Conservation (phyloP, 305 asterid species). For the Fraxinus angustifolia region DNA sequence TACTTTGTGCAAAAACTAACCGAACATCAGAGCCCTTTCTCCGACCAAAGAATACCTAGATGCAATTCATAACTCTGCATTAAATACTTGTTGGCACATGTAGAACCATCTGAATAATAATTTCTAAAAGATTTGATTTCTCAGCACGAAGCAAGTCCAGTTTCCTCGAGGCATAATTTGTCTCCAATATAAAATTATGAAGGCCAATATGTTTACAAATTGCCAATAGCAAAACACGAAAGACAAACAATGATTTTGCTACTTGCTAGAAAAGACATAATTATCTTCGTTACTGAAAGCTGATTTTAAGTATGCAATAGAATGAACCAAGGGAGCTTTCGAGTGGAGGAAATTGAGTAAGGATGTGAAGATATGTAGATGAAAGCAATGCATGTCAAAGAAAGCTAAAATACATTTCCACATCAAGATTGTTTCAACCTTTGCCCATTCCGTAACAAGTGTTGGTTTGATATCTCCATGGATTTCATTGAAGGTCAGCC, state of each 20-base stretch:
- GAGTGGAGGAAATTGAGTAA: background rate
- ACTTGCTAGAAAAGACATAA: background rate
- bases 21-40: constrained; percentile 27
- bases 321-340: background rate
- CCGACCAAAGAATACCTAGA: constrained; percentile 29
- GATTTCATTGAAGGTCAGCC: background rate
- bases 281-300: background rate
- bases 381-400: background rate
- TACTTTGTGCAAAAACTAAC: constrained; percentile 19
- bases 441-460: background rate
- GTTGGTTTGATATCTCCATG: background rate
- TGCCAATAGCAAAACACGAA: background rate
- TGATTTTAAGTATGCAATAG: background rate
- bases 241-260: background rate
- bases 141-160: background rate
- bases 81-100: background rate
- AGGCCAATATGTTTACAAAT: background rate
- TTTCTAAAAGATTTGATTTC: background rate
- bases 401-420: background rate
- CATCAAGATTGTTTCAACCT: background rate
- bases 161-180: background rate
- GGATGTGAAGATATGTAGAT: background rate
- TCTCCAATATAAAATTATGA: background rate
- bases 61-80: background rate
- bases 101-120: background rate